These are phyloP conservation scores for Pseudogymnoascus sp. DNA, from an alignment of 2,329 filamentous ascomycete genomes.

Conservation along the genomic window DNA sequence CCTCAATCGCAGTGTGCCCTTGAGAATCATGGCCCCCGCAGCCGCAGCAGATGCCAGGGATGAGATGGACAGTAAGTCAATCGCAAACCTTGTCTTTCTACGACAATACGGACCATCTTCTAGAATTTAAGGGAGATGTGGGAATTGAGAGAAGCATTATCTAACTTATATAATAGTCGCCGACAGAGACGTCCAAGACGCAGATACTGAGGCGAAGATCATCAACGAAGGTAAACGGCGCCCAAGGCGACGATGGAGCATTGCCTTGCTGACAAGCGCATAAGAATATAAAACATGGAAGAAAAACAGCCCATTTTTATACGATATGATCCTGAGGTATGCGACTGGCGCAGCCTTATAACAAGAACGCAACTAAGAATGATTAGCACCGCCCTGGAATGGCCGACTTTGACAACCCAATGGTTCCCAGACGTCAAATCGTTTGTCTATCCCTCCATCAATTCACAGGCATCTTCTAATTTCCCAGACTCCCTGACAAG, in stretches of 20 bases:
- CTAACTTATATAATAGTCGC: conserved; percentile 36
- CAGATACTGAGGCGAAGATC: conserved; percentile 71
- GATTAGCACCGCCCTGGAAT: conserved; percentile 76
- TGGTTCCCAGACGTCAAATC: conserved; percentile 96
- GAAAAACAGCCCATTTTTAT: conserved; percentile 97
- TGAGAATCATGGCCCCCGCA: conserved; percentile 38
- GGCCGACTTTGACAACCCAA: conserved; percentile 94
- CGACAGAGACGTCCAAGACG: conserved; percentile 56
- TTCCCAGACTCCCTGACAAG: conserved; percentile 63
- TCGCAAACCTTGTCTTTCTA: conserved; percentile 10
- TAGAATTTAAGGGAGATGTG: conserved; percentile 11
- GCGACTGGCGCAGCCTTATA: not conserved
- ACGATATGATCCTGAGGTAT: conserved; percentile 88
- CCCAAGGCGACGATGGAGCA: not conserved
- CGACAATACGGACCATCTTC: not conserved
- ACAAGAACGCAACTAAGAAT: conserved; percentile 14
- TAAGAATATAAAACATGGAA: conserved; percentile 99
- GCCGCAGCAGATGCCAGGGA: conserved; percentile 35
- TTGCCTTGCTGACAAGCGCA: not conserved
- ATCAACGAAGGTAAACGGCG: conserved; percentile 62
- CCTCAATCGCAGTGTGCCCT: not conserved
- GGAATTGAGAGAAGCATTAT: not conserved
- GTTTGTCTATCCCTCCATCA: conserved; percentile 31
- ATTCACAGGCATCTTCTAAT: conserved; percentile 9
- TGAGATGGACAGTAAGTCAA: conserved; percentile 41